Conservation (phyloP, 208 protist species). For the Endotrypanum monterogeii region DNA sequence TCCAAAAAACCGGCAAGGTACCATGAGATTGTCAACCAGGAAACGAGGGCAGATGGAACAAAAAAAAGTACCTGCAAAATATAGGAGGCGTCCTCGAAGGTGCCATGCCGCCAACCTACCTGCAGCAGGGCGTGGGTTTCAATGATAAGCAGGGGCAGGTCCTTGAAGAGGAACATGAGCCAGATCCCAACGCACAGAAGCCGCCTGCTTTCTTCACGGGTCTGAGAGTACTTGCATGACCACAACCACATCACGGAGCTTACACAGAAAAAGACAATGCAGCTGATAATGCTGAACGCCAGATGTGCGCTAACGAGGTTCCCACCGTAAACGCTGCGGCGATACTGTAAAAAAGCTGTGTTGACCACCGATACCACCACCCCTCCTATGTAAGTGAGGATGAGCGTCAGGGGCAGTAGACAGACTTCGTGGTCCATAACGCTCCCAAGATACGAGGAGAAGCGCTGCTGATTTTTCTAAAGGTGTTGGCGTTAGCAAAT, state of each 20-base stretch:
- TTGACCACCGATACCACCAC: constrained; percentile 47
- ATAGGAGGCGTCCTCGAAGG: constrained; percentile 43
- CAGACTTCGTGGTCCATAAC: constrained; percentile 25
- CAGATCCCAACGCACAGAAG: constrained; percentile 43
- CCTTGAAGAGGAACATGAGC: constrained; percentile 49
- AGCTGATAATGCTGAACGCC: constrained; percentile 55
- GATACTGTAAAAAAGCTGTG: constrained; percentile 51
- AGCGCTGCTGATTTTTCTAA: constrained; percentile 23
- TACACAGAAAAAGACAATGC: constrained; percentile 43
- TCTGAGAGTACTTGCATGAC: constrained; percentile 51
- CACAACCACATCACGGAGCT: constrained; percentile 63
- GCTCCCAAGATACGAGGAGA: constrained; percentile 15
- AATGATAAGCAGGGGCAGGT: constrained; percentile 55
- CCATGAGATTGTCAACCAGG: constrained; percentile 52
- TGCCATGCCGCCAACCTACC: constrained; percentile 37
- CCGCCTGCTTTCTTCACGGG: constrained; percentile 39
- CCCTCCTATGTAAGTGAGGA: constrained; percentile 45
- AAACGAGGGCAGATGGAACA: constrained; percentile 38
- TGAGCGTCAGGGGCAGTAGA: constrained; percentile 39
- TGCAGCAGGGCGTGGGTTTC: constrained; percentile 41
- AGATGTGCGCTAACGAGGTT: constrained; percentile 46
- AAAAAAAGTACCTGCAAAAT: constrained; percentile 55
- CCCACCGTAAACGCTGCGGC: constrained; percentile 22
- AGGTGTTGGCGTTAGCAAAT: not conserved
- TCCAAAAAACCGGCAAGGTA: constrained; percentile 49